phyloP scores from a whole-genome alignment of 768 basidiomycete genomes.

The Termitomyces eurrhizus region DNA sequence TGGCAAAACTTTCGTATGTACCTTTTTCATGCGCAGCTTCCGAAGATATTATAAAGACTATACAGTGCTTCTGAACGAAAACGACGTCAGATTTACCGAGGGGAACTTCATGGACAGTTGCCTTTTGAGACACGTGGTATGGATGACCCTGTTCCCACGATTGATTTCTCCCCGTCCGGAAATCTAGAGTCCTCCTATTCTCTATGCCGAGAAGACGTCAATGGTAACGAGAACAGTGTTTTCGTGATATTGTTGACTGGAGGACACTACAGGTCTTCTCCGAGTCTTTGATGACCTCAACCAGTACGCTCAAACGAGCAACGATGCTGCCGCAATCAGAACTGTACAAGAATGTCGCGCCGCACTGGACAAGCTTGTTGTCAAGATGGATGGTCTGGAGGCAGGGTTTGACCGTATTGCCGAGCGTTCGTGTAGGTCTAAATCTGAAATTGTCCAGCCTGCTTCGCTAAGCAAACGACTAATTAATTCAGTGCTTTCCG shows the following conservation, averaged over 20 bases:
- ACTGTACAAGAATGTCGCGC: slow-evolving; percentile 61
- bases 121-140: slow-evolving; percentile 84
- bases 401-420: slow-evolving; percentile 82
- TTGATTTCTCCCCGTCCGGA: slow-evolving; percentile 77
- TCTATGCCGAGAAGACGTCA: slow-evolving; percentile 69
- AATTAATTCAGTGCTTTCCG: slow-evolving; percentile 58
- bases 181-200: slow-evolving; percentile 59
- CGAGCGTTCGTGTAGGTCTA: slow-evolving; percentile 70
- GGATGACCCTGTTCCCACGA: slow-evolving; percentile 72
- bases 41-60: not conserved
- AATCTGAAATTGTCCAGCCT: not conserved
- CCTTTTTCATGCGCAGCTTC: slow-evolving; percentile 2
- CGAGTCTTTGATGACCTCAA: slow-evolving; percentile 65
- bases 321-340: slow-evolving; percentile 41
- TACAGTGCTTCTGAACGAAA: slow-evolving; percentile 76
- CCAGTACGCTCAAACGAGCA: slow-evolving; percentile 41
- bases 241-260: slow-evolving; percentile 11
- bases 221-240: slow-evolving; percentile 45
- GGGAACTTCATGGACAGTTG: slow-evolving; percentile 79
- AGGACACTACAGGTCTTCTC: slow-evolving; percentile 45
- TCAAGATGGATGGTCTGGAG: slow-evolving; percentile 77
- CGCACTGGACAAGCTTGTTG: slow-evolving; percentile 64
- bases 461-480: slow-evolving; percentile 5
- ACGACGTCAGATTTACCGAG: slow-evolving; percentile 79
- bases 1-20: slow-evolving; percentile 83